A percentile compares a stretch with the other conserved stretches of the same genome.
phyloP scores from a whole-genome alignment of 2,329 filamentous ascomycete species.

The Paraphoma sp. region DNA sequence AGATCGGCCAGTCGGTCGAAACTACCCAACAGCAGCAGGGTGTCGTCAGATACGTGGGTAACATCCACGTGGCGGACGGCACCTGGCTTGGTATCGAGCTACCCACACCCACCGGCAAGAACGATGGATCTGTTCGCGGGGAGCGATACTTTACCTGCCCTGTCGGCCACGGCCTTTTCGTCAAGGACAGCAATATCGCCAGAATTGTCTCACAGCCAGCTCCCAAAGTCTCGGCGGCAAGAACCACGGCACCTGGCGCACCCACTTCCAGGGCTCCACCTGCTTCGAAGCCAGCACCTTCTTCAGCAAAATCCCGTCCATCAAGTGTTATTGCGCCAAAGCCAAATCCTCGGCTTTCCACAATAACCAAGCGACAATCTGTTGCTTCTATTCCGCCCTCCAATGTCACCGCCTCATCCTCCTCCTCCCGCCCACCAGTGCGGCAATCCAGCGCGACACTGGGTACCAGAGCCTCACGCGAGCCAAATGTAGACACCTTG shows the following conservation, averaged over 20 bases:
- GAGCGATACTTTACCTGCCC: conserved; percentile 87
- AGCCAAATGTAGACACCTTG: conserved; percentile 72
- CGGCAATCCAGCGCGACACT: conserved; percentile 29
- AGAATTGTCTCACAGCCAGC: conserved; percentile 54
- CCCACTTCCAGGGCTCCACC: too few species aligned
- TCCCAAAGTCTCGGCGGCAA: conserved; percentile 37
- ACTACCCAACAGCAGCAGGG: conserved; percentile 80
- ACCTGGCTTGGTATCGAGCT: conserved; percentile 92
- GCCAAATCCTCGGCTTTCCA: conserved; percentile 16
- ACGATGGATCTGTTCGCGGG: conserved; percentile 89
- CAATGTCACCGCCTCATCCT: conserved; percentile 9
- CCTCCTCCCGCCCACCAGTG: conserved; percentile 13
- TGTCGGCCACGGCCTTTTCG: conserved; percentile 79
- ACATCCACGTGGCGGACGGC: conserved; percentile 80
- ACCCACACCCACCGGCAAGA: conserved; percentile 82
- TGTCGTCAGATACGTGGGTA: conserved; percentile 80
- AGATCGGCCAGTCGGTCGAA: conserved; percentile 74
- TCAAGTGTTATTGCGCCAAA: conserved; percentile 29
- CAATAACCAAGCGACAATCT: conserved; percentile 28
- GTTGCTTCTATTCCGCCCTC: conserved; percentile 18
- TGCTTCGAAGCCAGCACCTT: too few species aligned
- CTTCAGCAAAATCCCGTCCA: conserved; percentile 23
- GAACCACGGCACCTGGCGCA: not conserved
- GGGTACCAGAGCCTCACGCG: conserved; percentile 19
- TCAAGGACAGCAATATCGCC: conserved; percentile 73